A percentile compares a stretch with the other conserved stretches of the same genome.
Conservation (phyloP, 495 filamentous ascomycete genomes). For the Trichoderma virens region DNA sequence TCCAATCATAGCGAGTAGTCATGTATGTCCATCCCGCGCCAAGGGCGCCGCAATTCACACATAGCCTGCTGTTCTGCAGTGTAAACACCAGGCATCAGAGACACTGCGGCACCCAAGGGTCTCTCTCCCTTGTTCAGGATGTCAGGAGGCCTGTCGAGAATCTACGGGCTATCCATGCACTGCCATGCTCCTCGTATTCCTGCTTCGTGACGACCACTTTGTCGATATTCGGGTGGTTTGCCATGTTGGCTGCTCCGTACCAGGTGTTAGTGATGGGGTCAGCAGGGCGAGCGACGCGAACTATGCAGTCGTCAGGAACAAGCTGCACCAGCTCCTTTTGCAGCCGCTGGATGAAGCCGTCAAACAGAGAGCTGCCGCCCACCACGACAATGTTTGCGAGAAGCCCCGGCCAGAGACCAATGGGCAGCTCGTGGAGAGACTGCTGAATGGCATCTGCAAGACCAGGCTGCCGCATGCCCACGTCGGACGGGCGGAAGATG, state of each 20-base stretch:
- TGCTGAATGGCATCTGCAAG: constrained; percentile 76
- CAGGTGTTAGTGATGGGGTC: constrained; percentile 79
- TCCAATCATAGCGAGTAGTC: background rate
- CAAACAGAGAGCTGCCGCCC: constrained; percentile 73
- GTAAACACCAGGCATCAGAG: background rate
- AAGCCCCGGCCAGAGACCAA: constrained; percentile 67
- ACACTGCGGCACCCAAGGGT: background rate
- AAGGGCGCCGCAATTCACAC: background rate
- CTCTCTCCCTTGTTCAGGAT: background rate
- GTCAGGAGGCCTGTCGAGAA: constrained; percentile 40
- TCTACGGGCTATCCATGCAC: constrained; percentile 65
- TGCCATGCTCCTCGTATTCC: constrained; percentile 85
- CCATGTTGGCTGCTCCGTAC: constrained; percentile 72
- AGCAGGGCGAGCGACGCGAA: constrained; percentile 60
- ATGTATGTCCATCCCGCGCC: background rate
- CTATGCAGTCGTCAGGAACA: constrained; percentile 67
- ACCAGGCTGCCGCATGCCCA: constrained; percentile 81
- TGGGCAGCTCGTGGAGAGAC: constrained; percentile 65
- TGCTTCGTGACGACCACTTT: constrained; percentile 67
- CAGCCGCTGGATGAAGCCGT: constrained; percentile 76
- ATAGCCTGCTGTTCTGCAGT: background rate
- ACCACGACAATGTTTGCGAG: constrained; percentile 84
- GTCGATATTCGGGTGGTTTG: constrained; percentile 55
- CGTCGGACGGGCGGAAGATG: constrained; percentile 76
- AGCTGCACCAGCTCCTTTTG: constrained; percentile 68